Base-by-base conservation (phyloP, 2,329 filamentous ascomycete species). In the Cytospora schulzeri region DNA sequence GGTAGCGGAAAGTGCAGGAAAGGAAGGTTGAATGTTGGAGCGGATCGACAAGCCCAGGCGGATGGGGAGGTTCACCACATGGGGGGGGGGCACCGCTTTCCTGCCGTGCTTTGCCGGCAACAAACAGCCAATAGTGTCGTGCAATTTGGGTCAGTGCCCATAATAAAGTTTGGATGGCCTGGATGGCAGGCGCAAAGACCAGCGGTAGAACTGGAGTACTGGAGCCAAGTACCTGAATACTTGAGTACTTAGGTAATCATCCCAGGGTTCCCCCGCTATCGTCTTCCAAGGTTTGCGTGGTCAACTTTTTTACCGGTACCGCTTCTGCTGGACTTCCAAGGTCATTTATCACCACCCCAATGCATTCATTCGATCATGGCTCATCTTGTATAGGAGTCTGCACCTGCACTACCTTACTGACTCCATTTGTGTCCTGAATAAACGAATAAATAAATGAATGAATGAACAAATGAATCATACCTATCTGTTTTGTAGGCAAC, bases 101-200 rank as follows among this genome's bases (percentile, higher is more conserved):
- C 41, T 58, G 45, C 54, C 61, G 54, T 31, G 26, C 45, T 35
- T 33, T 33, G 48, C 52, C 59, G 51, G 38, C 51, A 62, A 56
- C 14, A 7, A 11, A 5, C 8, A 26, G 28, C 60, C 52, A 62
- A 50, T 62, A 4, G 24, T 11, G 22, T 35, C 2, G 4, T 1
- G 8, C 29, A 11, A 3, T 35, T 3, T 19, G 1, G 41, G 41
- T 3, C 1, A 2, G 28, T 28, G 26, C 60, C 60, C 60, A 56
- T 54, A 22, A 62, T 56, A 62, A 62, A 62, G 60, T 62, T 62
- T 62, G 52, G 52, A 33, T 55, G 8, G 33, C 19, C 28, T 28
- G 57, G 33, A 29, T 31, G 28, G 12, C 41, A 28, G 15, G 29
- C 22, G 57, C 48, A 50, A 29, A 53, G 57, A 22, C 35, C 17